Percentiles rank a stretch among this genome's conserved stretches.
These are phyloP conservation scores for Pleurotus ostreatus DNA, from an alignment of 768 basidiomycete genomes.

Conservation along the genomic window DNA sequence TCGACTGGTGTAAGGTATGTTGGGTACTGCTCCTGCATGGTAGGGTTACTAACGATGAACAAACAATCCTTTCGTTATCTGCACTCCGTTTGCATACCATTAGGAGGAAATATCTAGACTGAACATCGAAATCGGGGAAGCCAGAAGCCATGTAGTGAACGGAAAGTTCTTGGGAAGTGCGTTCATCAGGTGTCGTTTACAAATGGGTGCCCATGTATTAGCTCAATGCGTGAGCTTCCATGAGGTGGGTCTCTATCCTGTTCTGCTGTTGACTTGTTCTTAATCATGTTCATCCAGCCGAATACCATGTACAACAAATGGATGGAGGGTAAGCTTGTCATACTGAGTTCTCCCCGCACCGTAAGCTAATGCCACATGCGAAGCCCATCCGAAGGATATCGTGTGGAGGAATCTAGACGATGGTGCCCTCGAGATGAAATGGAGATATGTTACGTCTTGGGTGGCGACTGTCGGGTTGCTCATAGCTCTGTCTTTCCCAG, in stretches of 20 bases:
- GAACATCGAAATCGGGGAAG: slow-evolving; percentile 38
- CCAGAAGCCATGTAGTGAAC: slow-evolving; percentile 29
- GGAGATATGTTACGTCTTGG: slow-evolving; percentile 53
- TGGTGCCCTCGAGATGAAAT: slow-evolving; percentile 46
- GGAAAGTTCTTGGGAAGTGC: slow-evolving; percentile 49
- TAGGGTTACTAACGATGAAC: background rate
- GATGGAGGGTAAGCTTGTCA: slow-evolving; percentile 43
- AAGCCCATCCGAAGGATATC: slow-evolving; percentile 43
- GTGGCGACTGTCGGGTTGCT: slow-evolving; percentile 55
- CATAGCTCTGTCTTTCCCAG: slow-evolving; percentile 62
- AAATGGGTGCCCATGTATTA: slow-evolving; percentile 71
- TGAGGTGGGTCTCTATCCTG: slow-evolving; percentile 25
- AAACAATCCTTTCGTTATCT: background rate
- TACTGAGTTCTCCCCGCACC: slow-evolving; percentile 27
- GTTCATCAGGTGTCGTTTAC: slow-evolving; percentile 68
- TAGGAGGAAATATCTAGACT: slow-evolving; percentile 50
- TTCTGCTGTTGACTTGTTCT: background rate
- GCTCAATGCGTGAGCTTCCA: slow-evolving; percentile 57
- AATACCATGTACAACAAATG: slow-evolving; percentile 56
- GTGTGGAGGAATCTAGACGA: slow-evolving; percentile 58
- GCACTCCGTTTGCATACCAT: background rate
- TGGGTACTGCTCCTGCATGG: background rate
- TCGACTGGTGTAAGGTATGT: slow-evolving; percentile 54
- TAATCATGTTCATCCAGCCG: slow-evolving; percentile 29
- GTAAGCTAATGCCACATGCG: background rate